phyloP scores from a whole-genome alignment of 75 land plant species.

The Sequoia sempervirens region DNA sequence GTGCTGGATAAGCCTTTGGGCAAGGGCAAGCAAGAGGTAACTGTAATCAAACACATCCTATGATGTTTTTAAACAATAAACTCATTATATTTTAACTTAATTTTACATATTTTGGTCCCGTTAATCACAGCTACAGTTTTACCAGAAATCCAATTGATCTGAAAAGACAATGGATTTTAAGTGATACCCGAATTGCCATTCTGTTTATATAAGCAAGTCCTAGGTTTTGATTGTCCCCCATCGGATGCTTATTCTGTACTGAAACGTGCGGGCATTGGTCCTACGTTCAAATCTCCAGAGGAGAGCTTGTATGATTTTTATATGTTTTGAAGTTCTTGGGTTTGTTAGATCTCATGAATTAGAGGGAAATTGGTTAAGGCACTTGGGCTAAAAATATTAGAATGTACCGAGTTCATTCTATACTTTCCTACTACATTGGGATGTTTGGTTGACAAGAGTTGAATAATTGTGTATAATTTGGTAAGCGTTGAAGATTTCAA shows the following conservation, averaged over 20 bases:
- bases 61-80: background rate
- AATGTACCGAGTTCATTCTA: background rate
- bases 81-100: background rate
- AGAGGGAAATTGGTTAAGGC: background rate
- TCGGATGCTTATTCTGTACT: background rate
- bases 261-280: background rate
- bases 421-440: background rate
- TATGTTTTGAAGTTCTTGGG: background rate
- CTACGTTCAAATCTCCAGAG: background rate
- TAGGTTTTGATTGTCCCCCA: background rate
- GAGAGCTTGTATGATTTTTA: background rate
- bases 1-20: conserved; percentile 43
- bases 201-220: background rate
- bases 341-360: background rate
- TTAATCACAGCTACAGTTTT: background rate
- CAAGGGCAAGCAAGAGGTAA: conserved; percentile 41
- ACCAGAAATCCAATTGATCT: background rate
- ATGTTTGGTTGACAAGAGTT: background rate
- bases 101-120: background rate
- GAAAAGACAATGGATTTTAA: background rate
- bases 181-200: background rate
- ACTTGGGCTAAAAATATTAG: background rate
- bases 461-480: background rate
- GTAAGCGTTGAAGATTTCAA: background rate
- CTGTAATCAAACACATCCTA: background rate